phyloP scores from a whole-genome alignment of 139 green algal genomes.

The Trebouxia sp. region DNA sequence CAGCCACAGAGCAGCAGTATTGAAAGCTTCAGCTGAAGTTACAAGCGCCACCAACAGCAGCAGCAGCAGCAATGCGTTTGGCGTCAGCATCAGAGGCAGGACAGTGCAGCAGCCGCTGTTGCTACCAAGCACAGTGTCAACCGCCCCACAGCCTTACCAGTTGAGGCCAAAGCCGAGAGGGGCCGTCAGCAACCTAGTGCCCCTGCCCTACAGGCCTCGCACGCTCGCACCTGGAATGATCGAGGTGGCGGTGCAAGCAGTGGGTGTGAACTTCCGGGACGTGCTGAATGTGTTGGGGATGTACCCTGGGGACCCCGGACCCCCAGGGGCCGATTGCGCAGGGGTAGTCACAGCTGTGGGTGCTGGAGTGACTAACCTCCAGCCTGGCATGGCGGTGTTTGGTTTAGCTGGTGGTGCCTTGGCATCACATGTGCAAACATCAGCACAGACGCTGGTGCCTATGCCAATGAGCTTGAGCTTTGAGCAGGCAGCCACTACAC shows the following conservation, averaged over 20 bases:
- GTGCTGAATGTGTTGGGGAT: conserved; percentile 78
- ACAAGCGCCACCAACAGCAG: not conserved
- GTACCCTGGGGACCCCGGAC: conserved; percentile 88
- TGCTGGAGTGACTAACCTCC: conserved; percentile 12
- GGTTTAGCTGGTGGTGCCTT: conserved; percentile 76
- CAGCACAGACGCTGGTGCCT: conserved; percentile 53
- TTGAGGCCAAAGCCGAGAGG: conserved; percentile 49
- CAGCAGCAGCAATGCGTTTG: not conserved
- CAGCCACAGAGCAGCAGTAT: too few species aligned
- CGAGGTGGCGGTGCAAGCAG: conserved; percentile 64
- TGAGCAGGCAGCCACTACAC: conserved; percentile 72
- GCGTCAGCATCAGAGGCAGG: not conserved
- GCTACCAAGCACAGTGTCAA: not conserved
- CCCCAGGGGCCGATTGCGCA: conserved; percentile 77
- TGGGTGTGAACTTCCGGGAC: conserved; percentile 62
- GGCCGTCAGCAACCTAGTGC: conserved; percentile 42
- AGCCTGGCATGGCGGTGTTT: conserved; percentile 72
- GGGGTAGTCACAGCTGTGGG: conserved; percentile 72
- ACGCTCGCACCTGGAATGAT: not conserved
- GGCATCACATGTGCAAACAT: conserved; percentile 67
- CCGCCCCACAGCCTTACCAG: conserved; percentile 32
- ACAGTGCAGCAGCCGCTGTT: not conserved
- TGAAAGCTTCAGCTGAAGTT: too few species aligned
- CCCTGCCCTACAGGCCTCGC: conserved; percentile 24
- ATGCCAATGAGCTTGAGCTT: conserved; percentile 68